phyloP scores from a whole-genome alignment of 805 yeast species.

The Saturnispora gosingensis region DNA sequence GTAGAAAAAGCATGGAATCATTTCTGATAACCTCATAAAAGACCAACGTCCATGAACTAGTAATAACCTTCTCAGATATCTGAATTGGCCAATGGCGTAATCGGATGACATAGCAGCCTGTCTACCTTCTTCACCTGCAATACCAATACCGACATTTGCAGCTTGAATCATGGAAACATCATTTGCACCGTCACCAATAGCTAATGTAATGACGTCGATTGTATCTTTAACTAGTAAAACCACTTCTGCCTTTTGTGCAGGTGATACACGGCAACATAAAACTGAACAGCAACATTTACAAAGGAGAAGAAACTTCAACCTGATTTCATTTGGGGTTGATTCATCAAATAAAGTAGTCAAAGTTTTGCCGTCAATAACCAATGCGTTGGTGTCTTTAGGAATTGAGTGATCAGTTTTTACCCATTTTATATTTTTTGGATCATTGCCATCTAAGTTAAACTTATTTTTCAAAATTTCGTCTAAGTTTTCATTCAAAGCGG shows the following conservation, averaged over 20 bases:
- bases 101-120: slow-evolving; percentile 85
- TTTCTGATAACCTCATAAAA: slow-evolving; percentile 61
- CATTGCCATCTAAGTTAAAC: slow-evolving; percentile 5
- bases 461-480: slow-evolving; percentile 17
- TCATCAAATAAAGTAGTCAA: slow-evolving; percentile 27
- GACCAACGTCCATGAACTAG: slow-evolving; percentile 84
- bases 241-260: slow-evolving; percentile 73
- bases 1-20: slow-evolving; percentile 73
- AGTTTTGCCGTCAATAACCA: slow-evolving; percentile 66
- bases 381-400: slow-evolving; percentile 48
- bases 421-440: slow-evolving; percentile 32
- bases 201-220: slow-evolving; percentile 65
- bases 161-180: slow-evolving; percentile 86
- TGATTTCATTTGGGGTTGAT: slow-evolving; percentile 20
- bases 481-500: slow-evolving; percentile 12
- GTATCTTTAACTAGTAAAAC: slow-evolving; percentile 56
- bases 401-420: slow-evolving; percentile 59
- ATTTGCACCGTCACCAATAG: slow-evolving; percentile 82
- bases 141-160: slow-evolving; percentile 79
- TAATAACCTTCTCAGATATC: slow-evolving; percentile 53
- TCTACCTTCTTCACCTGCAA: slow-evolving; percentile 81
- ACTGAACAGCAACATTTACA: slow-evolving; percentile 73
- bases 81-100: slow-evolving; percentile 73
- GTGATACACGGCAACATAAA: slow-evolving; percentile 78
- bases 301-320: slow-evolving; percentile 52